Percentiles rank a stretch among this genome's conserved stretches.
phyloP scores from a whole-genome alignment of 371 early-diverging fungal genomes.

The Circinella umbellata region DNA sequence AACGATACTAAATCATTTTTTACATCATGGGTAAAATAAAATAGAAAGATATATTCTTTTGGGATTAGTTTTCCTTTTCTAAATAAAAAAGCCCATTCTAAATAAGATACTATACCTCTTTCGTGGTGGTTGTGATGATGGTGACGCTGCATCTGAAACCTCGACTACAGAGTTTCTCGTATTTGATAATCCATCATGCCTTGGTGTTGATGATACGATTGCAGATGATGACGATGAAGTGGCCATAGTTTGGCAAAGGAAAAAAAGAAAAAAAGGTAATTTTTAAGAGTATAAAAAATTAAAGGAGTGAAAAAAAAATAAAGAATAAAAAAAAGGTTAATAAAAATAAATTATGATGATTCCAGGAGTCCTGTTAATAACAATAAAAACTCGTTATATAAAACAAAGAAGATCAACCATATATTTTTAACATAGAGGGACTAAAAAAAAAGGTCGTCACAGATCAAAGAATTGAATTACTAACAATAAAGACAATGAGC shows the following conservation, averaged over 20 bases:
- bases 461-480: not conserved
- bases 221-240: not conserved
- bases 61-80: not conserved
- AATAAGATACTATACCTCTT: not conserved
- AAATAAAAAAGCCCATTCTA: too few species aligned
- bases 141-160: not conserved
- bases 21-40: too few species aligned
- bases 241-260: not conserved
- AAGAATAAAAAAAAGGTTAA: not conserved
- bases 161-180: not conserved
- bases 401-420: not conserved
- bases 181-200: not conserved
- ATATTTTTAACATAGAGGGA: not conserved
- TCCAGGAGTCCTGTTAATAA: too few species aligned
- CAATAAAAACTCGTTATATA: too few species aligned
- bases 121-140: not conserved
- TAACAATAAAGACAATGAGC: not conserved
- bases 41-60: too few species aligned
- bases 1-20: constrained; percentile 54
- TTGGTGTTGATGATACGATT: not conserved
- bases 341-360: too few species aligned
- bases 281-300: too few species aligned
- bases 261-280: too few species aligned
- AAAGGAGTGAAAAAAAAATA: too few species aligned
- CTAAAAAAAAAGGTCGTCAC: constrained; percentile 1